These are phyloP conservation scores for Groenewaldozyma tartarivorans DNA, from an alignment of 805 yeast species.

Conservation along the genomic window DNA sequence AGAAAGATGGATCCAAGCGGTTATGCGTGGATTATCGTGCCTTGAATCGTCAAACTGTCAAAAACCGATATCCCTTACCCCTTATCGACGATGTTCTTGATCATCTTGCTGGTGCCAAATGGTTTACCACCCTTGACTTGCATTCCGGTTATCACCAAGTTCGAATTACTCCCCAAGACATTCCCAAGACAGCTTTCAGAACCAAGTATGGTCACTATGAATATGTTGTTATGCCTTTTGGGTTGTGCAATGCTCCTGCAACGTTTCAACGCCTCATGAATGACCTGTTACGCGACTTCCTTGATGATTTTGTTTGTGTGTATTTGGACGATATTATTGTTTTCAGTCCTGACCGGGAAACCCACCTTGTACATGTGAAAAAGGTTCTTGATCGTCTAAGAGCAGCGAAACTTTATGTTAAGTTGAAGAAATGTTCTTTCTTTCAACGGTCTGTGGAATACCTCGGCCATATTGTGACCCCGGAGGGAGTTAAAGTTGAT, in stretches of 20 bases:
- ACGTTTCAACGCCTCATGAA: constrained; percentile 18
- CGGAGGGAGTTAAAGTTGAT: no score
- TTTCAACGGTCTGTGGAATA: no score
- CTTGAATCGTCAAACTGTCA: neutral
- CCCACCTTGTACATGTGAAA: no score
- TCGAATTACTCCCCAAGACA: neutral
- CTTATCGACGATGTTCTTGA: neutral
- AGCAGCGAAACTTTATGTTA: no score
- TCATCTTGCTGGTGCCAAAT: neutral
- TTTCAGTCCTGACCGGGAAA: no score
- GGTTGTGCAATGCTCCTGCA: constrained; percentile 22
- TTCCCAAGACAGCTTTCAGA: constrained; percentile 10
- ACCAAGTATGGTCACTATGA: constrained; percentile 18
- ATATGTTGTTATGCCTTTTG: constrained; percentile 24
- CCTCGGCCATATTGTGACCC: no score
- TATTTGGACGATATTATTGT: no score
- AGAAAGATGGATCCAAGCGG: neutral
- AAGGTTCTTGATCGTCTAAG: no score
- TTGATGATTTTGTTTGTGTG: no score
- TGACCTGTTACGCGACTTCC: neutral
- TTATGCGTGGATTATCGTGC: neutral
- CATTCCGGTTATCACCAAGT: neutral
- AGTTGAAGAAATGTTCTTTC: no score
- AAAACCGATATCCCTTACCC: neutral
- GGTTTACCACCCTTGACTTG: constrained; percentile 1